Base-by-base conservation (phyloP, 257 asterid genomes). In the Ajuga chamaepitys region DNA sequence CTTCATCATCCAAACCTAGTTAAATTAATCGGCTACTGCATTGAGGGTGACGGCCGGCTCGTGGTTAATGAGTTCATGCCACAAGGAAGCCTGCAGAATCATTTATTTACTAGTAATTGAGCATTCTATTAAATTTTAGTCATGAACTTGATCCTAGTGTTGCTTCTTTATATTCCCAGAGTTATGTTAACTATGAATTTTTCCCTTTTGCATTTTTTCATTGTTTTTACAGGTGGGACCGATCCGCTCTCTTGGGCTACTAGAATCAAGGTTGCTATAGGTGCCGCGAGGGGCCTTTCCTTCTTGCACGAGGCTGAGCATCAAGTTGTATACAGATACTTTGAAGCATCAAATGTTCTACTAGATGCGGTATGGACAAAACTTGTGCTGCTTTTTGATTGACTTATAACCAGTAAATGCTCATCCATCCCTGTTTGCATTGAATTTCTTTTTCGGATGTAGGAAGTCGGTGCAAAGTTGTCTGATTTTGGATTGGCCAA, bases 61-160 rank as follows among this genome's bases (percentile, higher is more conserved):
- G 77, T 89, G 74, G 99, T 93, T 28, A 89, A 93, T 4, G 99
- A 89, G 77, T 93, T 89, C 87, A 86, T 93, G 97, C 88, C 96
- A 9, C 89, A 83, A 75, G 99, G 99, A 75, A 93, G 99, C 84
- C 77, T 94, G 55, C 97, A 94, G 82, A 94, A 90, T 70, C 99
- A 94, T 78, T 72, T 94, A 57, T 88, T 94, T 64, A 79, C 96
- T 82, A 85, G 99, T 90, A 86, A n/a, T n/a, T n/a, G n/a, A 18
- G 95, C 74, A 28, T 40, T 34, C 24, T 25, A 6, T 26, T 51
- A 9, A n/a, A n/a, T n/a, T n/a, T n/a, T n/a, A n/a, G n/a, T n/a
- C n/a, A 47, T 47, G 20, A 30, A 22, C 12, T 73, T n/a, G n/a
- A n/a, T n/a, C n/a, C n/a, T n/a, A n/a, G n/a, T n/a, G n/a, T n/a